A percentile compares a stretch with the other conserved stretches of the same genome.
Conservation (phyloP, 2,329 filamentous ascomycete species). For the Myriosclerotinia scirpicola region DNA sequence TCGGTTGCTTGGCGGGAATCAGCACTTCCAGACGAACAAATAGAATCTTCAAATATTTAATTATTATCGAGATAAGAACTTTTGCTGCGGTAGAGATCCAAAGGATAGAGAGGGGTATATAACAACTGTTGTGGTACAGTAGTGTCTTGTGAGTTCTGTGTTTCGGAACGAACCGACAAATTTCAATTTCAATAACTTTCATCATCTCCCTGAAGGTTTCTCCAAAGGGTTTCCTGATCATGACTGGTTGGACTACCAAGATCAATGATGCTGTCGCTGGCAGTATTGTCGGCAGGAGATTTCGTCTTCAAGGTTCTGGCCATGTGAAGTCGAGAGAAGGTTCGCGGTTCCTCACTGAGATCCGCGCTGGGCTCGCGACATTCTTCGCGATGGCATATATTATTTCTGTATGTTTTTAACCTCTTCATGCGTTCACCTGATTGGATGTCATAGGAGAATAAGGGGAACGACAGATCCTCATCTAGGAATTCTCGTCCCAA, state of each 20-base stretch:
- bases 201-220: neutral
- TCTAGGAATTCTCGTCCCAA: neutral
- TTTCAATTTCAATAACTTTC: neutral
- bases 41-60: constrained; percentile 19
- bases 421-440: constrained; percentile 57
- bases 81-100: neutral
- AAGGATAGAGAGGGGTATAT: neutral
- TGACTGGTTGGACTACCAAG: constrained; percentile 24
- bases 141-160: constrained; percentile 3
- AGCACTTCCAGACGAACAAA: constrained; percentile 9
- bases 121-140: constrained; percentile 7
- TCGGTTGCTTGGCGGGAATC: constrained; percentile 16
- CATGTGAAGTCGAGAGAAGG: constrained; percentile 59
- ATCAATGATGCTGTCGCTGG: constrained; percentile 53
- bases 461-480: constrained; percentile 5
- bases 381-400: constrained; percentile 71
- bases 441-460: constrained; percentile 48
- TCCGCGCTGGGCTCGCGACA: constrained; percentile 78
- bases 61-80: constrained; percentile 15
- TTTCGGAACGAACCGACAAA: constrained; percentile 1
- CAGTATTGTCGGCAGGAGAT: constrained; percentile 68
- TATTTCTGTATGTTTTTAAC: constrained; percentile 63
- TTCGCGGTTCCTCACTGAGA: constrained; percentile 77
- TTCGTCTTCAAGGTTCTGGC: constrained; percentile 78
- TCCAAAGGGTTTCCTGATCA: neutral